Percentiles rank a stretch among this genome's conserved stretches.
Evolutionary conservation across 768 basidiomycete genomes (phyloP).

Genomic region (Rubroboletus pulcherrimus): DNA sequence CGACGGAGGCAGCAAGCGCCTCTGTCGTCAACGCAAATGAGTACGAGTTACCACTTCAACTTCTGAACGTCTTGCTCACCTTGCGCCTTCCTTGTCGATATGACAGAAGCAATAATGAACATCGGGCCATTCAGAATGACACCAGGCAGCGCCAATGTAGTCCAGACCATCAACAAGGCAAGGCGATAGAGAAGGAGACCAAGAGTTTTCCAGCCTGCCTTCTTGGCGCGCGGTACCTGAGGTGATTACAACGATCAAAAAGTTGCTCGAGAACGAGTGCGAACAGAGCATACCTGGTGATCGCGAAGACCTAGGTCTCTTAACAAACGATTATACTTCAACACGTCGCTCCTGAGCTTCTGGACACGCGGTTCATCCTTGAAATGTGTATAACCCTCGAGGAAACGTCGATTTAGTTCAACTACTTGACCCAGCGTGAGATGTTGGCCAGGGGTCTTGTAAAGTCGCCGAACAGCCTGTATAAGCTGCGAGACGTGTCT

Average conservation of each 20-base stretch:
- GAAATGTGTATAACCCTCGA: slow-evolving; percentile 91
- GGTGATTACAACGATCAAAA: not conserved
- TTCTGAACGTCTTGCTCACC: slow-evolving; percentile 39
- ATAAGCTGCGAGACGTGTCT: slow-evolving; percentile 58
- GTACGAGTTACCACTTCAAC: not conserved
- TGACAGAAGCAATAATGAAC: slow-evolving; percentile 84
- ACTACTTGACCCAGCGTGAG: slow-evolving; percentile 94
- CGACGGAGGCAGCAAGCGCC: slow-evolving; percentile 91
- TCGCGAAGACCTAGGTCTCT: slow-evolving; percentile 90
- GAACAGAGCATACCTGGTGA: slow-evolving; percentile 62
- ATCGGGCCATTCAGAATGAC: slow-evolving; percentile 90
- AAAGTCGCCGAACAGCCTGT: slow-evolving; percentile 90
- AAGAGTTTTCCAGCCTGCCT: slow-evolving; percentile 82
- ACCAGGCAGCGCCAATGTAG: slow-evolving; percentile 82
- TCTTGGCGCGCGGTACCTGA: slow-evolving; percentile 83
- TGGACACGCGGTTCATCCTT: slow-evolving; percentile 89
- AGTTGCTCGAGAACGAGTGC: not conserved
- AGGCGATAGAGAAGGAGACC: slow-evolving; percentile 82
- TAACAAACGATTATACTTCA: slow-evolving; percentile 85
- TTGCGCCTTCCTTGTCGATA: slow-evolving; percentile 87
- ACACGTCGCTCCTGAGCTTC: slow-evolving; percentile 71
- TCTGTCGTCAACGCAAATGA: slow-evolving; percentile 43
- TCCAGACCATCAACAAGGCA: slow-evolving; percentile 75
- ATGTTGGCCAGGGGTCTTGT: slow-evolving; percentile 92
- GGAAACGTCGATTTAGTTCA: slow-evolving; percentile 86